These are phyloP conservation scores for Phytophthora litchii DNA, from an alignment of 352 stramenopile species.

Conservation along the genomic window DNA sequence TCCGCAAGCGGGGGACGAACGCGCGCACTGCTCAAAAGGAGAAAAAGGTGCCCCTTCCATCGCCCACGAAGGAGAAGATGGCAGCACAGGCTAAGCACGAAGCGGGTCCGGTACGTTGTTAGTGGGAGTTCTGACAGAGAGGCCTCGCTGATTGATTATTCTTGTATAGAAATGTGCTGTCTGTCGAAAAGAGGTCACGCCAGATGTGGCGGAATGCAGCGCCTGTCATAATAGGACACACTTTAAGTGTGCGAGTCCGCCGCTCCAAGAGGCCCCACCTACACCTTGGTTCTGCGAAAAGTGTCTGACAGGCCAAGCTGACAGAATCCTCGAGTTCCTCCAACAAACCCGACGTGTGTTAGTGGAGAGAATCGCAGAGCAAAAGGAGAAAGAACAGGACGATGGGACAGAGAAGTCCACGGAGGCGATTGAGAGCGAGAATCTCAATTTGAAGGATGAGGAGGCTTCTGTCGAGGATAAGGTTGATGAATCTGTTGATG, in stretches of 20 bases:
- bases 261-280: constrained; percentile 30
- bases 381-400: constrained; percentile 16
- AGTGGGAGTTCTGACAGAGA: background rate
- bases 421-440: constrained; percentile 9
- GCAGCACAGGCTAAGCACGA: constrained; percentile 27
- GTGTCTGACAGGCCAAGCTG: constrained; percentile 56
- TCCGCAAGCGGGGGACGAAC: constrained; percentile 71
- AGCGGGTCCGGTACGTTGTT: constrained; percentile 27
- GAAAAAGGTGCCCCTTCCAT: constrained; percentile 43
- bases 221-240: constrained; percentile 68
- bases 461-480: constrained; percentile 15
- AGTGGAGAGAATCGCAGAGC: constrained; percentile 39
- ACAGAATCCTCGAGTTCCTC: constrained; percentile 69
- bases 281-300: constrained; percentile 63
- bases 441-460: constrained; percentile 7
- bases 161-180: constrained; percentile 45
- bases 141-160: constrained; percentile 3
- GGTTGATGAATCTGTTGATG: background rate
- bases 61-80: constrained; percentile 31
- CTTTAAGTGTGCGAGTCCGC: constrained; percentile 51
- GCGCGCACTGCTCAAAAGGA: constrained; percentile 62
- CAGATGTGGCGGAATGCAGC: constrained; percentile 52
- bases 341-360: constrained; percentile 67
- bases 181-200: constrained; percentile 54
- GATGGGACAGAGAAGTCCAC: background rate